Percentiles rank a stretch among this genome's conserved stretches.
These are phyloP conservation scores for Chenopodium berlandieri DNA, from an alignment of 148 eudicot genomes.

Conservation along the genomic window DNA sequence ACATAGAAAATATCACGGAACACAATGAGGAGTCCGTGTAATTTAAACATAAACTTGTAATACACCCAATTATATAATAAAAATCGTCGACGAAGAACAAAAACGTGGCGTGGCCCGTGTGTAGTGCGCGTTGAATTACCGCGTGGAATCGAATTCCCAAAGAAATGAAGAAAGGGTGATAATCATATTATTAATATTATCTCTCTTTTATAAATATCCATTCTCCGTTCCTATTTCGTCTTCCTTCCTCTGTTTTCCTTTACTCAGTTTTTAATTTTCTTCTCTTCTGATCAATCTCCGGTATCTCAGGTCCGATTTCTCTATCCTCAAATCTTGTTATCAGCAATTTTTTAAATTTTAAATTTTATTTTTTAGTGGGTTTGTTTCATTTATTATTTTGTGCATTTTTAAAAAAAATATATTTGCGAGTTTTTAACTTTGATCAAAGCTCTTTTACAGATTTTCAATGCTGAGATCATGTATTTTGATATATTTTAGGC, in stretches of 20 bases:
- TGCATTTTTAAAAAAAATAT: no score
- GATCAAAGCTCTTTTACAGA: neutral
- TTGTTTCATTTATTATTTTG: conserved; percentile 2
- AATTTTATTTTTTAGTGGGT: neutral
- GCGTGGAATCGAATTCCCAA: conserved; percentile 30
- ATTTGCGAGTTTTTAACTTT: neutral
- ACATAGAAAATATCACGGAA: no score
- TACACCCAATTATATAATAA: no score
- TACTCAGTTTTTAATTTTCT: neutral
- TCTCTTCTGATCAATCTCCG: neutral
- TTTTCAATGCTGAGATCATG: neutral
- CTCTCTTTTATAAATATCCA: neutral
- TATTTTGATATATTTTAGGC: neutral
- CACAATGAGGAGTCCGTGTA: no score
- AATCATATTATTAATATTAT: neutral
- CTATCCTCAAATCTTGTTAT: neutral
- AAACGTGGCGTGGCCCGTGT: conserved; percentile 20
- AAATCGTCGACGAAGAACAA: no score
- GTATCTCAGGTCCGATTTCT: conserved; percentile 1
- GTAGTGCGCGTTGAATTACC: conserved; percentile 36
- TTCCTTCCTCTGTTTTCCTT: neutral
- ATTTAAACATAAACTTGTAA: no score
- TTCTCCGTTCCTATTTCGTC: neutral
- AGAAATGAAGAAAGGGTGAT: neutral
- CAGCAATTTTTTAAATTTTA: neutral